These are phyloP conservation scores for Pseudisothecium myosuroides DNA, from an alignment of 225 moss, liverwort and hornwort genomes.

Conservation along the genomic window DNA sequence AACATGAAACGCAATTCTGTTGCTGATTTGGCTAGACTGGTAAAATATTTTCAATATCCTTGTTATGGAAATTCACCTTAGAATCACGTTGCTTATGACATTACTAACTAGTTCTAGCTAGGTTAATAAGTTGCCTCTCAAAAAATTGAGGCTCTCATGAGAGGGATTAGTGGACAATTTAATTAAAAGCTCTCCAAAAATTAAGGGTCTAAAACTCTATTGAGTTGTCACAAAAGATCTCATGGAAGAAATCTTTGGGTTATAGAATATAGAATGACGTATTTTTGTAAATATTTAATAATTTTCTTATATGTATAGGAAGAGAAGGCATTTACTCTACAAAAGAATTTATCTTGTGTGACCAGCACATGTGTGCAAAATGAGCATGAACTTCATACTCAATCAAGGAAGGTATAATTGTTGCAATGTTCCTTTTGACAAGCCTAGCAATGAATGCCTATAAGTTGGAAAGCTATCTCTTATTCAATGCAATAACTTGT, in stretches of 20 bases:
- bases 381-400: constrained; percentile 26
- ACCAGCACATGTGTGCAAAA: constrained; percentile 29
- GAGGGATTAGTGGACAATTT: accelerated
- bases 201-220: accelerated
- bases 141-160: accelerated
- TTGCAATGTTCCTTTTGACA: background rate
- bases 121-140: background rate
- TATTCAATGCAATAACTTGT: background rate
- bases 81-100: background rate
- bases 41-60: background rate
- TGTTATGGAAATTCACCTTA: no score
- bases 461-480: background rate
- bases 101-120: background rate
- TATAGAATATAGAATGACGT: no score
- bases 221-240: background rate
- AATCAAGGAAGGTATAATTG: constrained; percentile 17
- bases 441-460: background rate
- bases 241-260: background rate
- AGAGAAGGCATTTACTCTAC: constrained; percentile 8
- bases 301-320: background rate
- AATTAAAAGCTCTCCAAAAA: background rate
- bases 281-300: background rate
- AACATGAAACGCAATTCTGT: background rate
- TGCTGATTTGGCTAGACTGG: constrained; percentile 4
- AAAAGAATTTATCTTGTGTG: constrained; percentile 9